These are phyloP conservation scores for Pichia sp. DNA, from an alignment of 1,139 yeast species.

Conservation along the genomic window DNA sequence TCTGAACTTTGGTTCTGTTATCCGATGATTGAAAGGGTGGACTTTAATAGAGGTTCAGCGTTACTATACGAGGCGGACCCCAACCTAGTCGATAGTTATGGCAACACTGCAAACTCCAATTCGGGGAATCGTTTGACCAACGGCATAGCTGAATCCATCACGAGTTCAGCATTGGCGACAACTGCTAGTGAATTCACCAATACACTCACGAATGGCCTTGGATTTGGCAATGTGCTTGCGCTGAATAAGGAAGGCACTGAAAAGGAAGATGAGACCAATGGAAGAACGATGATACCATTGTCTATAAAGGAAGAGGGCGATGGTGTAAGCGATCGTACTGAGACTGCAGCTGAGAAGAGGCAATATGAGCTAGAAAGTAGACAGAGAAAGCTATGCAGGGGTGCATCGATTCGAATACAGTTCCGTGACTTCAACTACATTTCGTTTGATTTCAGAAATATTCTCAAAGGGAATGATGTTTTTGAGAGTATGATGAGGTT, in stretches of 20 bases:
- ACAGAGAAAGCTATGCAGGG: slow-evolving; percentile 40
- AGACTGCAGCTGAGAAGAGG: neutral
- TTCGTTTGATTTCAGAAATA: slow-evolving; percentile 67
- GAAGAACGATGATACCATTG: neutral
- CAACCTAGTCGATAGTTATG: neutral
- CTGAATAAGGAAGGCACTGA: neutral
- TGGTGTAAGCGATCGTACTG: slow-evolving; percentile 10
- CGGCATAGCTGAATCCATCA: slow-evolving; percentile 7
- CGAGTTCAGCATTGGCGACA: slow-evolving; percentile 3
- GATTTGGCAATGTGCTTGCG: slow-evolving; percentile 10
- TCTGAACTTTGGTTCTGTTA: slow-evolving; percentile 90
- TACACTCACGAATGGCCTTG: slow-evolving; percentile 13
- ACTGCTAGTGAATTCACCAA: slow-evolving; percentile 14
- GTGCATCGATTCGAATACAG: slow-evolving; percentile 57
- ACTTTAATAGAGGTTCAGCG: slow-evolving; percentile 54
- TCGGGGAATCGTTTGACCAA: neutral
- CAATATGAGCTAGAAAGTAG: slow-evolving; percentile 5
- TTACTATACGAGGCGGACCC: slow-evolving; percentile 19
- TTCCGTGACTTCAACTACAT: slow-evolving; percentile 88
- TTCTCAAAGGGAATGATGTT: slow-evolving; percentile 61
- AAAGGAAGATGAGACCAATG: neutral
- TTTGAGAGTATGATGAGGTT: slow-evolving; percentile 66
- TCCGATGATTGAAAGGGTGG: slow-evolving; percentile 72
- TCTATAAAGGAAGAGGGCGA: neutral
- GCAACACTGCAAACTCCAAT: neutral